These are phyloP conservation scores for Garcia nutans DNA, from an alignment of 345 rosid species.

Conservation along the genomic window DNA sequence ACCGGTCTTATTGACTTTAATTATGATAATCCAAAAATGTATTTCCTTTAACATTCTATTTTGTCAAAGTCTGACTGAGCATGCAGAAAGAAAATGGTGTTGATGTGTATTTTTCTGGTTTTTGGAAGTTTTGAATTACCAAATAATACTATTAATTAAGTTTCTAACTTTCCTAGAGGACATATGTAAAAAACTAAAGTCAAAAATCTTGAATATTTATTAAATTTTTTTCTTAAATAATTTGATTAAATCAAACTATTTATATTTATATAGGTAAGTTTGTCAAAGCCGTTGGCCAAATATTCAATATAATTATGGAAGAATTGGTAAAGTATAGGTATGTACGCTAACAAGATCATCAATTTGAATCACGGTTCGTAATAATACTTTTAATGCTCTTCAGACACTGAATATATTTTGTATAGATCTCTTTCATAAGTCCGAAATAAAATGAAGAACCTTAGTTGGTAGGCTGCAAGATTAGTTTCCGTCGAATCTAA, in stretches of 20 bases:
- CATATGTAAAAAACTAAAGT: not conserved
- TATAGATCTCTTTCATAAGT: no score
- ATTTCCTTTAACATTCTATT: not conserved
- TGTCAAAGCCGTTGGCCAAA: conserved; percentile 11
- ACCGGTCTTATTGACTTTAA: conserved; percentile 16
- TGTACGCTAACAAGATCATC: no score
- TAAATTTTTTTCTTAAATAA: not conserved
- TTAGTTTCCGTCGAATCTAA: no score
- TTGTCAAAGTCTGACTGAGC: not conserved
- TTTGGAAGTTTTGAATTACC: not conserved
- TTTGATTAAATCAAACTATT: conserved; percentile 11
- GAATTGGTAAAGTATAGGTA: no score
- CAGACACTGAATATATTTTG: no score
- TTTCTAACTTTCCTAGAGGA: not conserved
- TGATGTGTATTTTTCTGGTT: not conserved
- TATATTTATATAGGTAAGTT: not conserved
- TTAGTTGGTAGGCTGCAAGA: no score
- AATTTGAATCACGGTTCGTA: no score
- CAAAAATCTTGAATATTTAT: not conserved
- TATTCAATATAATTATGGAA: no score
- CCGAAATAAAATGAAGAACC: no score
- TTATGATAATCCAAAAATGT: not conserved
- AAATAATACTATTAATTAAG: no score
- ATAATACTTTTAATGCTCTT: no score
- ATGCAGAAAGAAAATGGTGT: not conserved